Base-by-base conservation (phyloP, 768 basidiomycete genomes). In the Hortiboletus campestris region DNA sequence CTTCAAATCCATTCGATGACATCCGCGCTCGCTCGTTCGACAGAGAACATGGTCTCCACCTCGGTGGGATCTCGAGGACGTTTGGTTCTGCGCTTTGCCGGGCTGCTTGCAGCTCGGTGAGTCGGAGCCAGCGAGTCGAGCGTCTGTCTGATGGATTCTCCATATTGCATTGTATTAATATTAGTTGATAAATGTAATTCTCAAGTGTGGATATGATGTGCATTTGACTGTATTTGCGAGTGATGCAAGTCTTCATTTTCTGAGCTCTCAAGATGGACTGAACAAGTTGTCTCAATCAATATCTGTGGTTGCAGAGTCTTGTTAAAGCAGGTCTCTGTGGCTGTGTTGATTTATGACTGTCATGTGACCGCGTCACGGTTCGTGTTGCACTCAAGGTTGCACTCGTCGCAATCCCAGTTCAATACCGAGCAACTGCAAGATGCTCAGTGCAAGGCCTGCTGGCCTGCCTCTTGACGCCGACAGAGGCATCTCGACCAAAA, bases 1-100 rank as follows among this genome's bases (percentile, higher is more conserved):
- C 78, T 83, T 84, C 79, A 82, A 79, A 78, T 85, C 80, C 82
- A 81, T 72, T 81, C 80, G 84, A 86, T 86, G 84, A 85, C 76
- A 76, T 73, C 51, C 63, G 80, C 81, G 76, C 80, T 78, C 80
- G 67, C 81, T 80, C 83, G 82, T 85, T 76, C 70, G 67, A 83
- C 84, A 71, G 84, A 85, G 84, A 84, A 84, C 81, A 84, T 76
- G 79, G 68, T 71, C 60, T 53, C 57, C 58, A 39, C 66, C 59
- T 57, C 7, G 29, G 64, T 49, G 63, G 65, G 68, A 75, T 75
- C 76, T 84, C 82, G 82, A 84, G 78, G 84, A 84, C 79, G 84
- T 84, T 84, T 81, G 82, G 82, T 67, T 71, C 43, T 58, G 72
- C 55, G 53, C 51, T 48, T 64, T 6, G 57, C 48, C 40, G 70